Evolutionary conservation across 2,329 filamentous ascomycete species (phyloP).

Genomic region (Pseudogymnoascus sp.): DNA sequence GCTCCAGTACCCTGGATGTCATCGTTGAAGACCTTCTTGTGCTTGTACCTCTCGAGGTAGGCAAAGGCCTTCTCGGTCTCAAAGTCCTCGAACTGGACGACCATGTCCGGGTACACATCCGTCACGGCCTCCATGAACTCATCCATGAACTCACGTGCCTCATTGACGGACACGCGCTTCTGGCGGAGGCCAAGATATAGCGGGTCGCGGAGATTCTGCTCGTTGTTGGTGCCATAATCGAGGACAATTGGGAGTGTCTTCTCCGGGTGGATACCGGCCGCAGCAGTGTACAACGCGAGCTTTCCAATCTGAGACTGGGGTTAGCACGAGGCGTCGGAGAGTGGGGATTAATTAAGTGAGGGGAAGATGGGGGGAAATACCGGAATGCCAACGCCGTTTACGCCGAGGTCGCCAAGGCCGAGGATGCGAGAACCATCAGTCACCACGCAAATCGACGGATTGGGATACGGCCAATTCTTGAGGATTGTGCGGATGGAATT

Average conservation of each 20-base stretch:
- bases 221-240: slow-evolving; percentile 60
- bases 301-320: slow-evolving; percentile 63
- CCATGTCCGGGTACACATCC: slow-evolving; percentile 58
- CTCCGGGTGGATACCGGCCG: slow-evolving; percentile 85
- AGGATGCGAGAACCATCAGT: slow-evolving; percentile 92
- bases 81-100: slow-evolving; percentile 95
- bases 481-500: slow-evolving; percentile 85
- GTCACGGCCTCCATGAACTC: slow-evolving; percentile 91
- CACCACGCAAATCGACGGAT: slow-evolving; percentile 92
- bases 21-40: slow-evolving; percentile 97
- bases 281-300: slow-evolving; percentile 87
- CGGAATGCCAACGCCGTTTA: slow-evolving; percentile 96
- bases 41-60: slow-evolving; percentile 81
- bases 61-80: slow-evolving; percentile 89
- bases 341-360: not conserved
- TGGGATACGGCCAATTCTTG: slow-evolving; percentile 81
- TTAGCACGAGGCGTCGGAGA: not conserved
- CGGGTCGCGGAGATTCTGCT: slow-evolving; percentile 57
- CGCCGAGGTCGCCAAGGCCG: slow-evolving; percentile 87
- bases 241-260: slow-evolving; percentile 70
- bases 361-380: slow-evolving; percentile 41
- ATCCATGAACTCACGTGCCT: slow-evolving; percentile 88
- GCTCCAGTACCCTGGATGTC: slow-evolving; percentile 97
- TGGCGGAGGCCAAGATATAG: slow-evolving; percentile 86
- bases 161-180: slow-evolving; percentile 67